These are phyloP conservation scores for Aciculoconidium aculeatum DNA, from an alignment of 805 yeast species.

Conservation along the genomic window DNA sequence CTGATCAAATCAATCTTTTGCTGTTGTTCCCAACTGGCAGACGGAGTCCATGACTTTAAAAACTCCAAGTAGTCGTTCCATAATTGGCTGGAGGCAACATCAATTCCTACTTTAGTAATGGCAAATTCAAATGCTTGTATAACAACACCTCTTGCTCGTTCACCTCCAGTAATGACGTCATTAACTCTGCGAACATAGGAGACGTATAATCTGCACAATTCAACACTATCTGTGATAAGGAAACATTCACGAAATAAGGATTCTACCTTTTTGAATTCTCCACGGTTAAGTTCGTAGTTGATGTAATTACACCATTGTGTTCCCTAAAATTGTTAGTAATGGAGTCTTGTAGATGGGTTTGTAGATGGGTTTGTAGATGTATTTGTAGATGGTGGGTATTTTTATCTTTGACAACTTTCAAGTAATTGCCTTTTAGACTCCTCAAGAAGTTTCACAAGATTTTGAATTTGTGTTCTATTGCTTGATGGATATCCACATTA, in stretches of 20 bases:
- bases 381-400: too few relatives aligned
- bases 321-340: constrained; percentile 20
- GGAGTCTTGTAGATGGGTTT: too few relatives aligned
- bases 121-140: constrained; percentile 83
- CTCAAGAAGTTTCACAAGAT: too few relatives aligned
- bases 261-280: constrained; percentile 64
- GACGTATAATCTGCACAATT: constrained; percentile 72
- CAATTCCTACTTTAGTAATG: constrained; percentile 70
- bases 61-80: constrained; percentile 85
- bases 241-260: constrained; percentile 60
- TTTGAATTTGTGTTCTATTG: too few relatives aligned
- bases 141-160: constrained; percentile 66
- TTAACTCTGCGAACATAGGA: constrained; percentile 69
- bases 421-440: too few relatives aligned
- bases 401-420: too few relatives aligned
- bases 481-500: too few relatives aligned
- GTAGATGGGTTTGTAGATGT: too few relatives aligned
- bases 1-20: constrained; percentile 74
- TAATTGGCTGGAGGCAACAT: constrained; percentile 60
- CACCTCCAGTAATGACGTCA: constrained; percentile 73
- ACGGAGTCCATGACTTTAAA: constrained; percentile 71
- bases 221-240: constrained; percentile 55
- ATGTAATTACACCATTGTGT: constrained; percentile 70
- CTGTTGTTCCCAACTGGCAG: constrained; percentile 77
- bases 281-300: constrained; percentile 53